These are phyloP conservation scores for Podila clonocystis DNA, from an alignment of 192 early-diverging fungal genomes.

Conservation along the genomic window DNA sequence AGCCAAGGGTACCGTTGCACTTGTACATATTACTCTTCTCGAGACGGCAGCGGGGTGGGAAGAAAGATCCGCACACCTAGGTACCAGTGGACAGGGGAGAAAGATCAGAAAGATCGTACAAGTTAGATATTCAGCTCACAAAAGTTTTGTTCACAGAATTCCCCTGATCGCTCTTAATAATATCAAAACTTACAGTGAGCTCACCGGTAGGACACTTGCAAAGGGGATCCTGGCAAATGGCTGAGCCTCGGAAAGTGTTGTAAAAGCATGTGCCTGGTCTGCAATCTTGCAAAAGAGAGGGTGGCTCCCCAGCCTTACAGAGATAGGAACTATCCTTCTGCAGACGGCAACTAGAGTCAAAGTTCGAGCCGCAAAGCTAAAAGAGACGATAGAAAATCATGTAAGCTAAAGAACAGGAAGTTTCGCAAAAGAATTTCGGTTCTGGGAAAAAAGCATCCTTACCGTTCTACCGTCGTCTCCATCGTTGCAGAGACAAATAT, in stretches of 20 bases:
- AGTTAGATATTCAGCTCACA: neutral
- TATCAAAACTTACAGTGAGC: neutral
- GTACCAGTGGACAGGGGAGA: neutral
- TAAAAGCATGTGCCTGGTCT: neutral
- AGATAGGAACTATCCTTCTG: neutral
- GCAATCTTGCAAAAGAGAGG: neutral
- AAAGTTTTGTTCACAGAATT: neutral
- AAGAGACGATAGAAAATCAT: neutral
- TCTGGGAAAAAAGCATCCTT: neutral
- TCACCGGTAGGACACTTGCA: neutral
- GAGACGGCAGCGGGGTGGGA: neutral
- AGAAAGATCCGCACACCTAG: constrained; percentile 1
- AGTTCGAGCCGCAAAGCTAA: constrained; percentile 7
- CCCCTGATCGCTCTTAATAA: neutral
- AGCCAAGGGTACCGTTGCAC: neutral
- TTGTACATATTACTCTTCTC: neutral
- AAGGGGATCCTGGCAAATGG: neutral
- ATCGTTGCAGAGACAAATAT: neutral
- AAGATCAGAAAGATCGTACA: neutral
- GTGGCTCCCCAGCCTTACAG: neutral
- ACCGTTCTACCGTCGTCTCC: neutral
- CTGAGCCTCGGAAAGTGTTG: neutral
- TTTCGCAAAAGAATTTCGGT: neutral
- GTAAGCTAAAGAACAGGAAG: neutral
- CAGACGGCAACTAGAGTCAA: neutral